These are phyloP conservation scores for Amoeboaphelidium protococcarum DNA, from an alignment of 371 early-diverging fungal species.

Conservation along the genomic window DNA sequence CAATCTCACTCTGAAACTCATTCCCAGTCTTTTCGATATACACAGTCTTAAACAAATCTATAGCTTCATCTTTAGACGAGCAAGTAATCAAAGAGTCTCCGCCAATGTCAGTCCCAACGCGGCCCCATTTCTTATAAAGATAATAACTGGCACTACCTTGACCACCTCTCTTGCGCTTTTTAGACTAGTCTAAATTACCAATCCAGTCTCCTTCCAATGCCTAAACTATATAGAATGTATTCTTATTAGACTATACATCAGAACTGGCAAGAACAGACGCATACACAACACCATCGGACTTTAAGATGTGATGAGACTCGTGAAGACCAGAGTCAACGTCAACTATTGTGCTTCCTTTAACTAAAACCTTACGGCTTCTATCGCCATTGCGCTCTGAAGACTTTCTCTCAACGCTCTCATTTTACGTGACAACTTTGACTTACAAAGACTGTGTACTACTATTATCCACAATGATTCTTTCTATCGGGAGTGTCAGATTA, in stretches of 20 bases:
- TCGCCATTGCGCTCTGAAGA: background rate
- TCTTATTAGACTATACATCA: background rate
- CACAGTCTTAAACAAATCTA: background rate
- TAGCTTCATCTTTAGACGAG: background rate
- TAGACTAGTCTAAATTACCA: too few species aligned
- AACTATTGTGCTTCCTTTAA: background rate
- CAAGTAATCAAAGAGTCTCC: background rate
- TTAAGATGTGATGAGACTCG: background rate
- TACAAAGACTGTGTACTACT: too few species aligned
- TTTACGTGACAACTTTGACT: too few species aligned
- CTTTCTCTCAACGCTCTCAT: background rate
- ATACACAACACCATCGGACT: background rate
- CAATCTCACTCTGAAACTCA: background rate
- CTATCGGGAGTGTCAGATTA: background rate
- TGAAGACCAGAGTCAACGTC: background rate
- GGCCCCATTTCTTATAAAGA: background rate
- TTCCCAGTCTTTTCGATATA: background rate
- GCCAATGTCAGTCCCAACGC: background rate
- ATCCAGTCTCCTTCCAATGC: background rate
- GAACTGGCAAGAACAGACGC: background rate
- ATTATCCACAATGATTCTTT: background rate
- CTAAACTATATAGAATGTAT: background rate
- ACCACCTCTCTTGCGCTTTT: too few species aligned
- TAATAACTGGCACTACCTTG: background rate
- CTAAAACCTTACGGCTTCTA: background rate